These are phyloP conservation scores for Groenewaldozyma auringiensis DNA, from an alignment of 1,139 yeast species.

Conservation along the genomic window DNA sequence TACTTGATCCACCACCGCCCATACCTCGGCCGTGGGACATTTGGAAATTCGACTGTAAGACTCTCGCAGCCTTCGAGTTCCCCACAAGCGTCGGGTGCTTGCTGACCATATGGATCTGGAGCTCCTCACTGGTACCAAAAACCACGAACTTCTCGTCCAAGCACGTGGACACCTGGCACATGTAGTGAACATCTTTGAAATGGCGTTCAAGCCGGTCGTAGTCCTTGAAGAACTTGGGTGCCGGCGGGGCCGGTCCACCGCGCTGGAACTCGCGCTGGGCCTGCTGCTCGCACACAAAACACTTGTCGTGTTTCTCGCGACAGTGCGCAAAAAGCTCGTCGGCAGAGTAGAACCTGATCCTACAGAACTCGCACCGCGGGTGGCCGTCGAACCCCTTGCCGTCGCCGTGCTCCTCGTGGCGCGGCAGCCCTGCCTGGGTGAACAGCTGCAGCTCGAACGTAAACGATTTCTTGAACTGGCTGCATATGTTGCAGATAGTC, in stretches of 20 bases:
- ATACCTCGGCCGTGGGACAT: no score
- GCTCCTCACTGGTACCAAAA: constrained; percentile 75
- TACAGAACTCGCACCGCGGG: constrained; percentile 81
- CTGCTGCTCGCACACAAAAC: constrained; percentile 76
- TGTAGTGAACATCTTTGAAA: constrained; percentile 64
- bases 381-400: constrained; percentile 75
- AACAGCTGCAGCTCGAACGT: constrained; percentile 61
- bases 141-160: constrained; percentile 87
- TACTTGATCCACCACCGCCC: constrained; percentile 1
- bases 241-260: constrained; percentile 28
- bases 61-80: constrained; percentile 23
- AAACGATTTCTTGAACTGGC: constrained; percentile 67
- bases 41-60: constrained; percentile 23
- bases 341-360: constrained; percentile 71
- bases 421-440: constrained; percentile 52
- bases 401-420: constrained; percentile 65
- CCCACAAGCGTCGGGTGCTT: constrained; percentile 60
- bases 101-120: constrained; percentile 79
- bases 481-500: constrained; percentile 67
- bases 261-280: constrained; percentile 29
- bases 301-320: constrained; percentile 77
- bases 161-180: constrained; percentile 76
- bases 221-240: constrained; percentile 64
- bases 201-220: constrained; percentile 70
- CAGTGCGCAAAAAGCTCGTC: constrained; percentile 82